Evolutionary conservation across 1,139 yeast species (phyloP), one percentile per base, ranked within the genome.

Genomic region (Candida glucosophila): DNA sequence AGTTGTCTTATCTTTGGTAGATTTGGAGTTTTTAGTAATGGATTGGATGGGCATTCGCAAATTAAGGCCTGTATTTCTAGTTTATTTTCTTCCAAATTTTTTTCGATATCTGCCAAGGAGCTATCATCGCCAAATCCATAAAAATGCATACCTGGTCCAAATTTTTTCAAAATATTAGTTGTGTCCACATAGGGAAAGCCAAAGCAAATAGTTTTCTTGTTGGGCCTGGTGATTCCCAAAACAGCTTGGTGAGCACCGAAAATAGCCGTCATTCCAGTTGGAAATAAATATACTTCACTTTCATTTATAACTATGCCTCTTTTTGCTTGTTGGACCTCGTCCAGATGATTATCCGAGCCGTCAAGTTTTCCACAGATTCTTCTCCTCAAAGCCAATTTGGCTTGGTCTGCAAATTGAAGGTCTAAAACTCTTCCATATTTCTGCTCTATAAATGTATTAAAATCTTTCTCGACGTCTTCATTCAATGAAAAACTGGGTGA

Each of bases 121-220:
- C 58, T 63, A 34, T 75, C 81, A 41, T 83, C 93, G 6, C 95
- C 96, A 35, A 72, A 58, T 1, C 96, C 96, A 36, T 77, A 73
- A 49, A 86, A 88, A 39, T 77, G 75, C 20, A 77, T 80, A 20
- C 85, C 83, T 5, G 94, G 86, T 11, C 97, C 97, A 66, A 88
- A 90, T 48, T 86, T 88, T 43, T 70, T 67, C 41, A 90, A 63
- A 33, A 90, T 78, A 42, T 83, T 85, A 31, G 85, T 61, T 0
- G 97, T 88, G 47, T 90, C 98, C 15, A 83, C 92, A 49, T 88
- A 90, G 5, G 97, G 95, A 52, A 88, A 86, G 0, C 98, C 97
- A 53, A 81, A 86, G 54, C 94, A 81, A 1, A 86, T 93, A 0
- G 93, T 76, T 49, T 83, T 82, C 37, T 68, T 63, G 20, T 62